These are phyloP conservation scores for Cucurbitaria berberidis DNA, from an alignment of 2,329 filamentous ascomycete genomes.

Conservation along the genomic window DNA sequence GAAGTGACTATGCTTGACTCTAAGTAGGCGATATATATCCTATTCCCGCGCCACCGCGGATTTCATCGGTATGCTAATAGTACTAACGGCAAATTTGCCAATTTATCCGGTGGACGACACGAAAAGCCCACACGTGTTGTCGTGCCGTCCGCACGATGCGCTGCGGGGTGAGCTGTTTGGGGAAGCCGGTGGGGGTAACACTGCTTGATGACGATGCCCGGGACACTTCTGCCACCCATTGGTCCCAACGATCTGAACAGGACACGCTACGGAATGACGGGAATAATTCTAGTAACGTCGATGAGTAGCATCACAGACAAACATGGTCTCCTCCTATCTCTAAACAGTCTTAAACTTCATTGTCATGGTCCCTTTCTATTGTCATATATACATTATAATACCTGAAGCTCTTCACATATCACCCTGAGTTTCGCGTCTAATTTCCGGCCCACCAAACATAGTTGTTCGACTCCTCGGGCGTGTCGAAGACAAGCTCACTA, in stretches of 20 bases:
- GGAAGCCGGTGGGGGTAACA: constrained; percentile 23
- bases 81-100: constrained; percentile 18
- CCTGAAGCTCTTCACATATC: background rate
- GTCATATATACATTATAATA: background rate
- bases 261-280: background rate
- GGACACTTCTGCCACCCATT: background rate
- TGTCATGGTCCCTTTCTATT: background rate
- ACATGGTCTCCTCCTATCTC: background rate
- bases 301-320: background rate
- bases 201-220: background rate
- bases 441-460: constrained; percentile 56
- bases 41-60: constrained; percentile 2
- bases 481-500: constrained; percentile 51
- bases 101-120: constrained; percentile 30
- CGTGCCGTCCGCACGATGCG: background rate
- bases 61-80: background rate
- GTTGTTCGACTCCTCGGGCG: constrained; percentile 53
- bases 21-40: background rate
- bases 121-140: constrained; percentile 17
- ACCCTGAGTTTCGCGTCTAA: constrained; percentile 19
- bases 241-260: background rate
- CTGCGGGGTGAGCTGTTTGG: constrained; percentile 28
- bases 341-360: background rate
- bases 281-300: background rate
- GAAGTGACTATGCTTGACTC: background rate